phyloP scores from a whole-genome alignment of 2,329 filamentous ascomycete genomes.

The Ceratocystis harringtonii region DNA sequence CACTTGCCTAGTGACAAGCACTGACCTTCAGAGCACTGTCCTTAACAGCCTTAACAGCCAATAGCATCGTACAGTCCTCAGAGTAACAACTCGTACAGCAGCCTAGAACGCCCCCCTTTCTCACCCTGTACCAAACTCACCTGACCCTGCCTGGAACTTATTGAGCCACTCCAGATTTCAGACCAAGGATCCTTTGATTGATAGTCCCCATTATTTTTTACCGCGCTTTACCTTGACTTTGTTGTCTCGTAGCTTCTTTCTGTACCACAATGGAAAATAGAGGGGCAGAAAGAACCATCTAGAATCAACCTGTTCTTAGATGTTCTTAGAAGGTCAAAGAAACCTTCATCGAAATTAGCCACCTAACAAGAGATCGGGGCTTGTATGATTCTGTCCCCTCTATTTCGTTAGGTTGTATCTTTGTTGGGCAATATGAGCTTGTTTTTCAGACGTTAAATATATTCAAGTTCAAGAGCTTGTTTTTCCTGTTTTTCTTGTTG shows the following conservation, averaged over 20 bases:
- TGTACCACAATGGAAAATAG: not conserved
- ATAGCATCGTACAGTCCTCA: not conserved
- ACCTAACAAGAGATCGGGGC: not conserved
- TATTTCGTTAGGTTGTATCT: too few species aligned
- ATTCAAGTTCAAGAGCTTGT: too few species aligned
- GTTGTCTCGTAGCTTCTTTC: not conserved
- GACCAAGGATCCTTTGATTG: not conserved
- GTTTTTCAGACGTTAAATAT: too few species aligned
- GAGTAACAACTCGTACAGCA: not conserved
- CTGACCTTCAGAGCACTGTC: too few species aligned
- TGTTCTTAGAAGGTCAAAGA: not conserved
- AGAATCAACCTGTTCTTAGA: not conserved
- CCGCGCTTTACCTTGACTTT: not conserved
- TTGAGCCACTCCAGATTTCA: not conserved
- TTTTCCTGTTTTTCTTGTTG: too few species aligned
- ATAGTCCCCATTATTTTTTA: not conserved
- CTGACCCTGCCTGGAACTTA: not conserved
- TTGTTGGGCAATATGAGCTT: too few species aligned
- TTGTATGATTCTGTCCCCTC: not conserved
- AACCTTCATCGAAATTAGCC: too few species aligned
- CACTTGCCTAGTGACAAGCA: not conserved
- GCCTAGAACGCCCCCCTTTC: not conserved
- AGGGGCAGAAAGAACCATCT: conserved; percentile 4
- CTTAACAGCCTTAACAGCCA: not conserved
- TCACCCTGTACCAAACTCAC: not conserved